phyloP scores from a whole-genome alignment of 495 filamentous ascomycete species.

The Podospora tetraspora region DNA sequence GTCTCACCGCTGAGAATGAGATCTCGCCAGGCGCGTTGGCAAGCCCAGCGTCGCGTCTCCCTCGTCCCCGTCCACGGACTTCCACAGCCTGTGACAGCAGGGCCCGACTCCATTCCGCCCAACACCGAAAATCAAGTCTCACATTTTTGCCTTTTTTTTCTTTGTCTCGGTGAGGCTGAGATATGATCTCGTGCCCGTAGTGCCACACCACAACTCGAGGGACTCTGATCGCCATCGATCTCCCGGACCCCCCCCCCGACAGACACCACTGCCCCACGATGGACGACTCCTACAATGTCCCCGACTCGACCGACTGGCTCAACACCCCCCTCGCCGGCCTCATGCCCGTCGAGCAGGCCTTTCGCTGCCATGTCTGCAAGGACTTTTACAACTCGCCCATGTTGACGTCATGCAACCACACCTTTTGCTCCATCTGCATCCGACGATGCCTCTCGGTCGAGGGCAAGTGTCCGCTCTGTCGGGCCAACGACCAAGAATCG shows the following conservation, averaged over 20 bases:
- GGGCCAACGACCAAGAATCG: conserved; percentile 68
- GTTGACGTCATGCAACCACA: conserved; percentile 90
- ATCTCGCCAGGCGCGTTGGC: neutral
- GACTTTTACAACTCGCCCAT: conserved; percentile 93
- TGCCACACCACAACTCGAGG: neutral
- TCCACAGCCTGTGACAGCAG: neutral
- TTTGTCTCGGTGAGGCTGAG: neutral
- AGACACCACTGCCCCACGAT: conserved; percentile 12
- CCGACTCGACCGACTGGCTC: conserved; percentile 93
- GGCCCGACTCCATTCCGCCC: neutral
- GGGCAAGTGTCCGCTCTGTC: conserved; percentile 81
- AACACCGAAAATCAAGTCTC: neutral
- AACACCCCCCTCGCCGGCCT: conserved; percentile 68
- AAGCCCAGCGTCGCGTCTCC: neutral
- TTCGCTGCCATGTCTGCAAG: conserved; percentile 96
- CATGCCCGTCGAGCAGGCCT: conserved; percentile 70
- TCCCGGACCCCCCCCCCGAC: neutral
- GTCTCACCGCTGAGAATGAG: neutral
- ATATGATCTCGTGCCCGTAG: neutral
- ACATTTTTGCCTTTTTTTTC: neutral
- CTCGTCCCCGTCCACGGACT: neutral
- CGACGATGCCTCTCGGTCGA: conserved; percentile 74
- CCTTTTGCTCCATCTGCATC: conserved; percentile 95
- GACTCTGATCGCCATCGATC: neutral
- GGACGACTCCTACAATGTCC: conserved; percentile 51